phyloP scores from a whole-genome alignment of 257 asterid genomes.

The Nicotiana undulata region DNA sequence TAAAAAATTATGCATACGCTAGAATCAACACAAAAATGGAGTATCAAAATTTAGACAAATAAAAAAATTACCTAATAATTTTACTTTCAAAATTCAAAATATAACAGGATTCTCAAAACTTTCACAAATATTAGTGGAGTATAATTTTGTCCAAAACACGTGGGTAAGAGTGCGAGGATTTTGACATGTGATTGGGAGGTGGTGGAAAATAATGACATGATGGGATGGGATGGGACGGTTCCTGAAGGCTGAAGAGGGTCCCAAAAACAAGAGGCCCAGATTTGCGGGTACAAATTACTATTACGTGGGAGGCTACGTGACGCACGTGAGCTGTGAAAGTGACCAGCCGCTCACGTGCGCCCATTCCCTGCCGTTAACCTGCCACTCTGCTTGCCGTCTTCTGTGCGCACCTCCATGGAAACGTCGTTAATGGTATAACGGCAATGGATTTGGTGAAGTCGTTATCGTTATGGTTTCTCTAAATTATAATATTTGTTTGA shows the following conservation, averaged over 20 bases:
- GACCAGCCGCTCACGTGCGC: constrained; percentile 42
- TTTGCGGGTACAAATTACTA: neutral
- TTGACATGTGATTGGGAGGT: constrained; percentile 28
- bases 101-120: too few relatives aligned
- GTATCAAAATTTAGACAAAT: too few relatives aligned
- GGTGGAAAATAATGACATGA: neutral
- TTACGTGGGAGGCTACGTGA: constrained; percentile 9
- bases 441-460: neutral
- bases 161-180: neutral
- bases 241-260: neutral
- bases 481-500: too few relatives aligned
- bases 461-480: neutral
- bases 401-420: constrained; percentile 27
- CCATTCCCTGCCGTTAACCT: constrained; percentile 53
- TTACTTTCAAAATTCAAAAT: too few relatives aligned
- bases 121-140: too few relatives aligned
- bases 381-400: constrained; percentile 37
- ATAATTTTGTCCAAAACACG: too few relatives aligned
- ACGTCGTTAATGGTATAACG: constrained; percentile 11
- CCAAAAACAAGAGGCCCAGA: constrained; percentile 2
- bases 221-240: neutral
- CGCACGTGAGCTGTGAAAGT: constrained; percentile 40
- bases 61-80: too few relatives aligned
- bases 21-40: too few relatives aligned
- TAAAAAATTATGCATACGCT: too few relatives aligned